Base-by-base conservation (phyloP, 1,139 yeast species). In the Yamadazyma mexicana region DNA sequence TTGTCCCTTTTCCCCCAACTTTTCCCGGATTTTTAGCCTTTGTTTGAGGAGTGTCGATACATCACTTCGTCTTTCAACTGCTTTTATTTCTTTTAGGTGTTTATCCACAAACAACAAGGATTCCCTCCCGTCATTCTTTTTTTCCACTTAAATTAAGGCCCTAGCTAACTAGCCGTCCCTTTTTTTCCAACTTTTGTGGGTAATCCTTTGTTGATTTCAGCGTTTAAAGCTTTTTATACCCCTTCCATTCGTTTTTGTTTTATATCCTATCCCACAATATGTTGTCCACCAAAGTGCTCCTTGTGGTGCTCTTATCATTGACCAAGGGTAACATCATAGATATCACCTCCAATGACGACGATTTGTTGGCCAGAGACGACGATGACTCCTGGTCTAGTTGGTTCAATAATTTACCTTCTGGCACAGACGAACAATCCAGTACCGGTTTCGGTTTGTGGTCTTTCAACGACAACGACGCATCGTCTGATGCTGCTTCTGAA, bases 271-370 rank as follows among this genome's bases (percentile, higher is more conserved):
- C 29, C 29, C 4, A 6, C 8, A 26, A 26, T 26, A 39, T 39
- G 40, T 39, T 39, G 23, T 24, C 33, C 17, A 31, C 34, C 17
- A 20, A 32, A 27, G 20, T 37, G 17, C 22, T 41, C 18, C n/a
- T 34, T 22, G 26, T 33, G 39, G 37, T 46, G 31, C 40, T 38
- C 17, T 35, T 34, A 24, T 30, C 35, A 9, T 22, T 40, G 15
- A 39, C 36, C 14, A 20, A 36, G 5, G 34, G 39, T 23, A 37
- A 35, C 31, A 34, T 44, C 16, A 44, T 44, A 18, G 47, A 44
- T 34, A 37, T 44, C 5, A 44, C 47, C 4, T 40, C 41, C 36
- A 33, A 42, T 26, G 40, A 42, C 31, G 40, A 37, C 31, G 40
- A 39, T 17, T 17, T 36, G 10, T 29, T 33, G 24, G 23, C 26